Evolutionary conservation across 495 filamentous ascomycete species (phyloP).

Genomic region (Usnea hakonensis): DNA sequence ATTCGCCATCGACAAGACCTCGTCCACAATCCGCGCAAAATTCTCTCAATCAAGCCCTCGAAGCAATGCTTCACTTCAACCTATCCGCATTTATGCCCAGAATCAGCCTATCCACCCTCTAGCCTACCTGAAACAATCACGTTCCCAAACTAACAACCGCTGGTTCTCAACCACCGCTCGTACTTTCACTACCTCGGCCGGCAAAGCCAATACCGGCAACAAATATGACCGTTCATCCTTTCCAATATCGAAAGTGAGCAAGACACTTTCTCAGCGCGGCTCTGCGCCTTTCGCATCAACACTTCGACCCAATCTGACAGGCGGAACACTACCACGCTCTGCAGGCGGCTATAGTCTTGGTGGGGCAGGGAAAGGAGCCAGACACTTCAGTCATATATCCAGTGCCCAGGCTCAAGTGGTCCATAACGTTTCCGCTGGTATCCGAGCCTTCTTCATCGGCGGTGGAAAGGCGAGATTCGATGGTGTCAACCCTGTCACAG

Average conservation of each 20-base stretch:
- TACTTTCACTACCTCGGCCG: slow-evolving; percentile 50
- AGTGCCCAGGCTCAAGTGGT: slow-evolving; percentile 81
- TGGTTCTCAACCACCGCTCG: slow-evolving; percentile 66
- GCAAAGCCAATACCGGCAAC: slow-evolving; percentile 33
- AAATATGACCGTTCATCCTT: slow-evolving; percentile 58
- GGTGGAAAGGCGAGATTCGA: slow-evolving; percentile 82
- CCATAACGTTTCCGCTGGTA: slow-evolving; percentile 85
- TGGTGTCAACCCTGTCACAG: slow-evolving; percentile 55
- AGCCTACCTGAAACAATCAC: slow-evolving; percentile 63
- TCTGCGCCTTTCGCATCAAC: slow-evolving; percentile 82
- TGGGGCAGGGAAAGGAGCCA: slow-evolving; percentile 56
- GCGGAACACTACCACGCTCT: slow-evolving; percentile 74
- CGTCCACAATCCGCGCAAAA: slow-evolving; percentile 54
- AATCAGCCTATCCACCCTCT: slow-evolving; percentile 46
- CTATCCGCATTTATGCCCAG: slow-evolving; percentile 40
- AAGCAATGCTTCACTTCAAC: slow-evolving; percentile 41
- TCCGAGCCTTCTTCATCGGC: slow-evolving; percentile 81
- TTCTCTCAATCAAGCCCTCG: slow-evolving; percentile 40
- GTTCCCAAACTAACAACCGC: slow-evolving; percentile 55
- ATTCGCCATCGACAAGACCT: slow-evolving; percentile 57
- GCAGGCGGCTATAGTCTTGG: slow-evolving; percentile 79
- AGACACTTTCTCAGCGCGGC: slow-evolving; percentile 56
- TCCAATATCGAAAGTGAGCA: slow-evolving; percentile 57
- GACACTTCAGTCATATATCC: slow-evolving; percentile 86
- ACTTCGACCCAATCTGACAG: slow-evolving; percentile 85